Conservation (phyloP, 140 eudicot genomes). For the Erigeron philadelphicus region DNA sequence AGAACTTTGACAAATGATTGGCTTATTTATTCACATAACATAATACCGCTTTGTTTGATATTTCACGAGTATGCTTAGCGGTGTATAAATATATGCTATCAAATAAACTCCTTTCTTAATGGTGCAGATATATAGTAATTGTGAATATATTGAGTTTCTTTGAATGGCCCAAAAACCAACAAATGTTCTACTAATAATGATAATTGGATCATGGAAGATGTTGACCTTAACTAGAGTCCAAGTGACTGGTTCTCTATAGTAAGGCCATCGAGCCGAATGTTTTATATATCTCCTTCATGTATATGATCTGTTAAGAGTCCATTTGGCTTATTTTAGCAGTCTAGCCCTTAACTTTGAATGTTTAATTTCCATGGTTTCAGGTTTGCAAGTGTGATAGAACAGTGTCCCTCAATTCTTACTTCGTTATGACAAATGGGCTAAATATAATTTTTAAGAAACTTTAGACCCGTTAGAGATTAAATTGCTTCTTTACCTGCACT, state of each 20-base stretch:
- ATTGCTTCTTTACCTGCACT: too few relatives aligned
- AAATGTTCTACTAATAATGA: constrained; percentile 26
- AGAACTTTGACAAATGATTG: not conserved
- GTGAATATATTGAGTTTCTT: constrained; percentile 56
- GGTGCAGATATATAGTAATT: constrained; percentile 87
- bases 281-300: too few relatives aligned
- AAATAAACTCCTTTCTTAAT: not conserved
- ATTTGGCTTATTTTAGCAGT: too few relatives aligned
- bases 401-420: too few relatives aligned
- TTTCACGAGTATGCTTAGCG: not conserved
- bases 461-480: too few relatives aligned
- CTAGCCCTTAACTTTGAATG: too few relatives aligned
- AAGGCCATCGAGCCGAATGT: too few relatives aligned
- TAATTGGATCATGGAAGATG: constrained; percentile 28
- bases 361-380: too few relatives aligned
- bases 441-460: too few relatives aligned
- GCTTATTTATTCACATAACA: not conserved
- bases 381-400: too few relatives aligned
- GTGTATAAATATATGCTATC: not conserved
- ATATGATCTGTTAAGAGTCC: too few relatives aligned
- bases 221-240: constrained; percentile 38
- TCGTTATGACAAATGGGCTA: too few relatives aligned
- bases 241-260: constrained; percentile 40
- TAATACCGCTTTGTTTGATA: not conserved
- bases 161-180: constrained; percentile 63